These are phyloP conservation scores for Lizonia empirigonia DNA, from an alignment of 2,329 filamentous ascomycete species.

Conservation along the genomic window DNA sequence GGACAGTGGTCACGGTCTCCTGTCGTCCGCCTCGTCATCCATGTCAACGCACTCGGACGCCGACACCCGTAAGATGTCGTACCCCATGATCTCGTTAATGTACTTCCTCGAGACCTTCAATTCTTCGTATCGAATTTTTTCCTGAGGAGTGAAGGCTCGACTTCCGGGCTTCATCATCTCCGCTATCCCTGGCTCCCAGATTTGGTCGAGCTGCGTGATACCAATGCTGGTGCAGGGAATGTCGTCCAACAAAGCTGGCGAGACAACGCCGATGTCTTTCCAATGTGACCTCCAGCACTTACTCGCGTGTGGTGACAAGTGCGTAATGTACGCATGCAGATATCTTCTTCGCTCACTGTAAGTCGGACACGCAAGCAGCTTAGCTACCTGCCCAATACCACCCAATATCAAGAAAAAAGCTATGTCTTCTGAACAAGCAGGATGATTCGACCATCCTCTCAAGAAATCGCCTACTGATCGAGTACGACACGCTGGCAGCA, in stretches of 20 bases:
- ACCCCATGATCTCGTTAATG: conserved; percentile 46
- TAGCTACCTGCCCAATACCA: conserved; percentile 43
- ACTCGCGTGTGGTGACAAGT: conserved; percentile 45
- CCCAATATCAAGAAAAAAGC: conserved; percentile 45
- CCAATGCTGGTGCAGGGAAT: conserved; percentile 45
- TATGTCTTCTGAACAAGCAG: conserved; percentile 44
- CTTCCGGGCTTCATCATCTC: conserved; percentile 40
- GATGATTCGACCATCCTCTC: conserved; percentile 40
- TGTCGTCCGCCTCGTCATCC: conserved; percentile 25
- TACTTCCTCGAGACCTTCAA: conserved; percentile 38
- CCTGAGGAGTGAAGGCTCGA: conserved; percentile 38
- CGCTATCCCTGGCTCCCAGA: conserved; percentile 42
- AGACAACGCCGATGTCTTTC: conserved; percentile 43
- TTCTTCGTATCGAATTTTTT: conserved; percentile 37
- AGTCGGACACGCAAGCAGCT: conserved; percentile 40
- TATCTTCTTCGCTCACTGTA: conserved; percentile 41
- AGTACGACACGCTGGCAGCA: conserved; percentile 38
- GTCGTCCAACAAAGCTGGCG: conserved; percentile 43
- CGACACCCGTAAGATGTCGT: conserved; percentile 42
- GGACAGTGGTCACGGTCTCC: conserved; percentile 1
- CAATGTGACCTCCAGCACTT: conserved; percentile 43
- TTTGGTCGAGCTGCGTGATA: conserved; percentile 45
- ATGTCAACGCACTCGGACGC: conserved; percentile 9
- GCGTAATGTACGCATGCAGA: conserved; percentile 42
- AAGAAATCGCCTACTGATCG: conserved; percentile 40